phyloP scores from a whole-genome alignment of 1,139 yeast species.

The Kurtzmaniella quercitrusa region DNA sequence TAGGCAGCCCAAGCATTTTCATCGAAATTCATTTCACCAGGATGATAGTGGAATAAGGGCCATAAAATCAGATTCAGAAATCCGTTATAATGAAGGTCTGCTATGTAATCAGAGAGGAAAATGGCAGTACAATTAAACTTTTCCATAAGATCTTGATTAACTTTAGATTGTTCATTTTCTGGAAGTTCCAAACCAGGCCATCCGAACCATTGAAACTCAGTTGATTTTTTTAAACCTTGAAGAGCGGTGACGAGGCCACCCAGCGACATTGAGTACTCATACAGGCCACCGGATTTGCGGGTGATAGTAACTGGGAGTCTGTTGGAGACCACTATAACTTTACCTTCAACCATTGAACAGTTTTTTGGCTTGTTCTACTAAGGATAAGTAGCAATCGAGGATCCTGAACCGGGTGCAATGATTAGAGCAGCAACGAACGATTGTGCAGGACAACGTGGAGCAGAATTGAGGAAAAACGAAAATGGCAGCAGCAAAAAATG shows the following conservation, averaged over 20 bases:
- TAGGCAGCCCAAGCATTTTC: conserved; percentile 98
- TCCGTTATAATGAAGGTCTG: conserved; percentile 95
- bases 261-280: conserved; percentile 80
- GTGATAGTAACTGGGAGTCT: conserved; percentile 91
- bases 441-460: background rate
- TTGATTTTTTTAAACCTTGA: conserved; percentile 81
- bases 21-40: conserved; percentile 98
- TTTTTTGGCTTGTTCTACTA: background rate
- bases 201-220: conserved; percentile 95
- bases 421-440: background rate
- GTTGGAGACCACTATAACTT: conserved; percentile 89
- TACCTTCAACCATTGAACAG: conserved; percentile 41
- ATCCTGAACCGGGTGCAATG: background rate
- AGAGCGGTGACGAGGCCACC: conserved; percentile 97
- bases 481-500: background rate
- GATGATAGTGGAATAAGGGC: conserved; percentile 98
- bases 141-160: conserved; percentile 64
- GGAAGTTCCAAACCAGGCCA: conserved; percentile 96
- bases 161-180: conserved; percentile 63
- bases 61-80: conserved; percentile 88
- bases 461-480: background rate
- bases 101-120: conserved; percentile 79
- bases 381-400: background rate
- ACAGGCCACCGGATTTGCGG: conserved; percentile 56
- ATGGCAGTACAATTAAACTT: conserved; percentile 91